phyloP scores from a whole-genome alignment of 306 rosid genomes.

The Cucurbita argyrosperma region DNA sequence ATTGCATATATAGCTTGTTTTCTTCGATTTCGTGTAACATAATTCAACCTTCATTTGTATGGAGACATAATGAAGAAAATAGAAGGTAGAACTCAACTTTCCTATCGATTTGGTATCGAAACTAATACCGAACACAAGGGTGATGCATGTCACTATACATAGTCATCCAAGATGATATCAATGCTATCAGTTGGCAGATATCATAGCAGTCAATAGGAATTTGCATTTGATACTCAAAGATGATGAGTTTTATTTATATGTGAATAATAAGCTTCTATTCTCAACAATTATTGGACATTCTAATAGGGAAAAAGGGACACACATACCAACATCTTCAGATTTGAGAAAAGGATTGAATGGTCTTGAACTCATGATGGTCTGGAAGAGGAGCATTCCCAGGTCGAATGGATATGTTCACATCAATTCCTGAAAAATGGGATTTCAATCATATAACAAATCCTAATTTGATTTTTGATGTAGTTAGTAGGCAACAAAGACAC shows the following conservation, averaged over 20 bases:
- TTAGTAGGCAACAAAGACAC: background rate
- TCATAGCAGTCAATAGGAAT: background rate
- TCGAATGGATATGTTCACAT: constrained; percentile 58
- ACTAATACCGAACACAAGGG: background rate
- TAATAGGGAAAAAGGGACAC: background rate
- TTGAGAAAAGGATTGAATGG: constrained; percentile 50
- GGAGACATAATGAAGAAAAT: background rate
- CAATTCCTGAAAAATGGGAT: constrained; percentile 43
- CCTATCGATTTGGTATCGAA: background rate
- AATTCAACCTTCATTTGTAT: background rate
- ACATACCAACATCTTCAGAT: constrained; percentile 24
- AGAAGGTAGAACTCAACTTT: background rate
- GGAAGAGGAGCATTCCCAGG: constrained; percentile 93
- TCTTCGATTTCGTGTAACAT: background rate
- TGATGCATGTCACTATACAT: background rate
- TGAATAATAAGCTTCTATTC: constrained; percentile 1
- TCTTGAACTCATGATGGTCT: constrained; percentile 64
- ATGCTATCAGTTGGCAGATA: background rate
- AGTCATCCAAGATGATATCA: background rate
- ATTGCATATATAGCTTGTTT: no score
- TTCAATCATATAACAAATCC: background rate
- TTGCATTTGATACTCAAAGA: constrained; percentile 1
- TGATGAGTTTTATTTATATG: background rate
- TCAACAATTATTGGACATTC: background rate
- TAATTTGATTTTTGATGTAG: background rate